Evolutionary conservation across 108 stramenopile genomes (phyloP), one percentile per base, ranked within the genome.

Genomic region (Craspedostauros australis): DNA sequence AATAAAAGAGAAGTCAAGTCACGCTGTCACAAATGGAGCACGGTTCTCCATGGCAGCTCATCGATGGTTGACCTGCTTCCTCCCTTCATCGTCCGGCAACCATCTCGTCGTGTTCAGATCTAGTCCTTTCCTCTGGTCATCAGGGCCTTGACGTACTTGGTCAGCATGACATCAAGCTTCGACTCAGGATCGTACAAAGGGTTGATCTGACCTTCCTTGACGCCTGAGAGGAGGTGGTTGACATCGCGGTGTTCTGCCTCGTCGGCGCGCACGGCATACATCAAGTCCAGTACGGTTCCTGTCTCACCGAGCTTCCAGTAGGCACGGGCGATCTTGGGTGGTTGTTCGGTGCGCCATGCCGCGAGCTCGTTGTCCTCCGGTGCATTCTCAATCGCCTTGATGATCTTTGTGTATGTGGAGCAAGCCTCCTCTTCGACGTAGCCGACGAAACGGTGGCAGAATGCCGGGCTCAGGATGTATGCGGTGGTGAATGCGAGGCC

Each of bases 371-470:
- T 72, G 22, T 91, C 94, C 22, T 77, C 74, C 3, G 88, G 77
- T 38, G 87, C 93, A 41, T 32, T 59, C 52, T 98, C 94, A 43
- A 94, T 84, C 15, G 77, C 86, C 33, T 82, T 48, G 48, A 99
- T 73, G 37, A 93, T 94, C 68, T 88, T 90, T 19, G 88, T 91
- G 71, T 95, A 95, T 3, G 94, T 95, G 18, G 55, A 27, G 53
- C 79, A 80, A 7, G 92, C 95, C 51, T 91, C 93, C 60, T 94
- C 95, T 57, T 99, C 98, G 40, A 97, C 75, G 64, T 99, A 97
- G 15, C 96, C 96, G 8, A 99, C 95, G 56, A 97, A 94, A 39
- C 94, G 93, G 66, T 99, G 98, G 70, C 92, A 93, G 47, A 90
- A 86, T 22, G 66, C 58, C 20, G 96, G 96, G 47, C 72, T 75